Evolutionary conservation across 371 early-diverging fungal genomes (phyloP).

Genomic region (Choanephora cucurbitarum): DNA sequence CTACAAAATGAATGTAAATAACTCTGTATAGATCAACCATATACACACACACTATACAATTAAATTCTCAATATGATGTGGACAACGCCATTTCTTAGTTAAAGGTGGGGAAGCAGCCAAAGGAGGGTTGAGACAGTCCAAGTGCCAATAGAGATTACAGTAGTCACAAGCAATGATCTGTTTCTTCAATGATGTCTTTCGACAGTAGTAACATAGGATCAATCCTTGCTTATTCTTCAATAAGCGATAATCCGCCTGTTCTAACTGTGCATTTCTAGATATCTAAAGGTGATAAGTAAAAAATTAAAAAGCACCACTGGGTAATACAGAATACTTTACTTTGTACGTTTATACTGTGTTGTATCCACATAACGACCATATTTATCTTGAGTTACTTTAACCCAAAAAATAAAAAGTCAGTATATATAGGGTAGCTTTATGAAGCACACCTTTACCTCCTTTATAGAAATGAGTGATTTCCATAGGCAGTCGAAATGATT

Average conservation of each 20-base stretch:
- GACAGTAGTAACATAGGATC: slow-evolving; percentile 65
- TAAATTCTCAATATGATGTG: slow-evolving; percentile 78
- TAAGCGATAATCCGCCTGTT: slow-evolving; percentile 50
- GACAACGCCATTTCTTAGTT: slow-evolving; percentile 83
- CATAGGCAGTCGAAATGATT: slow-evolving; percentile 45
- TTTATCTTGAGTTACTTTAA: slow-evolving; percentile 56
- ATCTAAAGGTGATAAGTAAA: too few relatives aligned
- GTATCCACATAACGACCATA: slow-evolving; percentile 59
- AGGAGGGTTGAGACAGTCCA: slow-evolving; percentile 84
- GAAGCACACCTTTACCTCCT: too few relatives aligned
- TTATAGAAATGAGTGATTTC: slow-evolving; percentile 51
- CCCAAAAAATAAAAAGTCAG: slow-evolving; percentile 23
- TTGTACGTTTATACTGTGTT: slow-evolving; percentile 36
- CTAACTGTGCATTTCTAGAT: slow-evolving; percentile 40
- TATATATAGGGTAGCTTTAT: too few relatives aligned
- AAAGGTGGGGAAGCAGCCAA: slow-evolving; percentile 64
- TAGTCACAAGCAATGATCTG: slow-evolving; percentile 80
- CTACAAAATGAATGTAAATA: slow-evolving; percentile 13
- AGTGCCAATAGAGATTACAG: slow-evolving; percentile 83
- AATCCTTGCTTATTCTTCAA: slow-evolving; percentile 56
- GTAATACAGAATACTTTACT: too few relatives aligned
- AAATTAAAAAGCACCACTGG: too few relatives aligned
- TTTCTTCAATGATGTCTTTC: slow-evolving; percentile 54
- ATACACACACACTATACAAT: slow-evolving; percentile 37
- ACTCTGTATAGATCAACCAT: neutral